Conservation (phyloP, 371 early-diverging fungal species). For the Mucor lusitanicus region DNA sequence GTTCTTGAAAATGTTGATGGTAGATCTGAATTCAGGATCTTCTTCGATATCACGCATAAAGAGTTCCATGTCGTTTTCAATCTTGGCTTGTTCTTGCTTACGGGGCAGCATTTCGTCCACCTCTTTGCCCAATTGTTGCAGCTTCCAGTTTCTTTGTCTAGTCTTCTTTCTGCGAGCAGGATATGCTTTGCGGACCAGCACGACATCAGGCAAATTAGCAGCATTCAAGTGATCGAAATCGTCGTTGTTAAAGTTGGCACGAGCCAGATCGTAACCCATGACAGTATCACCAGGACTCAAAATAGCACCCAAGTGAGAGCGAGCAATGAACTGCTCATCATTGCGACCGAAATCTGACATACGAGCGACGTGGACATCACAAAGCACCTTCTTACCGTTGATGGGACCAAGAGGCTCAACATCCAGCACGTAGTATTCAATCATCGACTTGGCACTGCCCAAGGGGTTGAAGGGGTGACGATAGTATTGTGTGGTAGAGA, state of each 20-base stretch:
- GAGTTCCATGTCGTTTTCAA: constrained; percentile 82
- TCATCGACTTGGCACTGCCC: constrained; percentile 72
- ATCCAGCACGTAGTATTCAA: constrained; percentile 94
- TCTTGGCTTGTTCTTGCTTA: constrained; percentile 73
- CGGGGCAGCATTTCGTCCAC: constrained; percentile 79
- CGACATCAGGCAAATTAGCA: constrained; percentile 79
- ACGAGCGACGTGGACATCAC: constrained; percentile 80
- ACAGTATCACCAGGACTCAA: constrained; percentile 91
- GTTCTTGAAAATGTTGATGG: constrained; percentile 89
- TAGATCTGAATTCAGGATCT: constrained; percentile 92
- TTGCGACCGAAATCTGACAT: constrained; percentile 83
- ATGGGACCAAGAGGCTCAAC: constrained; percentile 82
- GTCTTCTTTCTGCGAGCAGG: constrained; percentile 86
- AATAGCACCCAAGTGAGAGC: constrained; percentile 93
- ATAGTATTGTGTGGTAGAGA: constrained; percentile 81
- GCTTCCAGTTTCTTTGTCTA: constrained; percentile 88
- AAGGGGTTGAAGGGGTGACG: constrained; percentile 79
- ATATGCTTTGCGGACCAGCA: constrained; percentile 90
- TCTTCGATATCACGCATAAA: constrained; percentile 96
- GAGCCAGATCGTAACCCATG: constrained; percentile 87
- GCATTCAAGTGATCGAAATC: constrained; percentile 72
- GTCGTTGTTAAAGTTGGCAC: constrained; percentile 91
- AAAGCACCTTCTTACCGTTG: constrained; percentile 73
- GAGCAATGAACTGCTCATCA: constrained; percentile 82
- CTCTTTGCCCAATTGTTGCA: constrained; percentile 87